phyloP scores from a whole-genome alignment of 139 green algal species.

The Chlamydomonas applanata region DNA sequence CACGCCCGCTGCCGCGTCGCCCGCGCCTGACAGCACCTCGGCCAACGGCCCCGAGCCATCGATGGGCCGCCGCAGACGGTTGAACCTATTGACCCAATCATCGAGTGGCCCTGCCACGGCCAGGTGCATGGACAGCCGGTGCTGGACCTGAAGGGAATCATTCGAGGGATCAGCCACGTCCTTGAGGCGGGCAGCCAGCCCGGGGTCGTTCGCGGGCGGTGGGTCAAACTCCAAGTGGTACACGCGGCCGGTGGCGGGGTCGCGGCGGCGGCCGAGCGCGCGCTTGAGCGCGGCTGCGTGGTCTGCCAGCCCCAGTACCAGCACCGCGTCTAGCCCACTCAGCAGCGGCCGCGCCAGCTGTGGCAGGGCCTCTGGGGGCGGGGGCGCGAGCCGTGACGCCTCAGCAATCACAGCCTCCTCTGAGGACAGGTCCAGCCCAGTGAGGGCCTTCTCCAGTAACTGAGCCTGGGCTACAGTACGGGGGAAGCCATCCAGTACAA shows the following conservation, averaged over 20 bases:
- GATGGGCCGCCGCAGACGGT: constrained; percentile 46
- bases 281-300: constrained; percentile 34
- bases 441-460: constrained; percentile 72
- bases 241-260: constrained; percentile 52
- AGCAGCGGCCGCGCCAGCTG: constrained; percentile 17
- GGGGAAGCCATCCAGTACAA: constrained; percentile 77
- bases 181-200: constrained; percentile 56
- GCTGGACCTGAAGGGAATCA: constrained; percentile 50
- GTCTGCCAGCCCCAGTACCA: constrained; percentile 46
- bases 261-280: constrained; percentile 43
- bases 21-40: constrained; percentile 44
- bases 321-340: constrained; percentile 67
- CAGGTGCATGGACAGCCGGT: constrained; percentile 31
- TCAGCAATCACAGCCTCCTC: constrained; percentile 42
- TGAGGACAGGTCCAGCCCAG: constrained; percentile 65
- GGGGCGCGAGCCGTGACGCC: constrained; percentile 56
- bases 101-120: constrained; percentile 18
- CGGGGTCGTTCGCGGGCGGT: constrained; percentile 58
- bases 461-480: constrained; percentile 49
- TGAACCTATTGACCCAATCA: constrained; percentile 61
- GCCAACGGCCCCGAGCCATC: constrained; percentile 24
- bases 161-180: constrained; percentile 37
- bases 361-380: constrained; percentile 33
- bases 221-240: constrained; percentile 78
- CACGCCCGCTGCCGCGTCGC: constrained; percentile 43